Base-by-base conservation (phyloP, 1,284 basidiomycete species). In the Ustilago loliicola region DNA sequence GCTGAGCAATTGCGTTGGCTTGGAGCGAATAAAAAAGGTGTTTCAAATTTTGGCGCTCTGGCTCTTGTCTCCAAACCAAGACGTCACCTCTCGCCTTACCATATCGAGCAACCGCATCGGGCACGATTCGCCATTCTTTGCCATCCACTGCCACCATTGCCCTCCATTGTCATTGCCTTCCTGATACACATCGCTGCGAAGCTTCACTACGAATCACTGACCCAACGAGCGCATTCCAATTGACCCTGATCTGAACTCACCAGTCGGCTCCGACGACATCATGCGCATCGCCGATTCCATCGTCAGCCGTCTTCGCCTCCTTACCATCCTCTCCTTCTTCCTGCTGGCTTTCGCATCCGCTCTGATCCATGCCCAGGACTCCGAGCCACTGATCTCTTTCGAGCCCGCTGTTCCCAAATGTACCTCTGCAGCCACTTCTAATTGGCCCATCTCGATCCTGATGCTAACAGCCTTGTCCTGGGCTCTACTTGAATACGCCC, bases 401-500 rank as follows among this genome's bases (percentile, higher is more conserved):
- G 21, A 40, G 29, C 6, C 36, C 42, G 36, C 23, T 17, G 13
- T 15, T 13, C 21, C 17, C 2, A 13, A 11, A 32, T 40, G 45
- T 1, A 4, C 51, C 13, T 2, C 9, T 8, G 23, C 27, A n/a
- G 8, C 62, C 17, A 5, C 59, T 17, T 45, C 69, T 3, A 54
- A 29, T 36, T 38, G 42, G 56, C 23, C 48, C 23, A 3, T 52
- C 1, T 34, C 50, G 8, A 27, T 56, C 8, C 17, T 57, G 4
- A 42, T 72, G 59, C 45, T 45, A 1, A 2, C 29, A 8, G 63
- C 64, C 7, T 47, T 62, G 25, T 59, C 19, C 19, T 38, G 51
- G 23, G 69, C 69, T 19, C 27, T 72, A 19, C 19, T 59, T 51
- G 63, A 72, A 59, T 72, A 66, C 27, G 34, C 19, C 9, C 48